Evolutionary conservation across 2,329 filamentous ascomycete genomes (phyloP).

Genomic region (Colletotrichum eleusines): DNA sequence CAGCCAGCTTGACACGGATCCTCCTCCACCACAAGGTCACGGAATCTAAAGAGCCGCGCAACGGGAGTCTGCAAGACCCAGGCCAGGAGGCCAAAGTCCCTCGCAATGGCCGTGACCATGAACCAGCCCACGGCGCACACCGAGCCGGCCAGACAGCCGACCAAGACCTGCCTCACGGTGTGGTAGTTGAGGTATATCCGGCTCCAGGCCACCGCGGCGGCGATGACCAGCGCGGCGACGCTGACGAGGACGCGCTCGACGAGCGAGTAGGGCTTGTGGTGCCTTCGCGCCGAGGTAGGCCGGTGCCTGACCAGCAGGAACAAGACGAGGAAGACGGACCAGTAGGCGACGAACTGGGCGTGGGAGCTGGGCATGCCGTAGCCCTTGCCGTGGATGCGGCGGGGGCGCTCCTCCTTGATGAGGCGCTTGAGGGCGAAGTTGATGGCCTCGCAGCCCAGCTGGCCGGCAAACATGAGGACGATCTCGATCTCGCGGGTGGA

Average conservation of each 20-base stretch:
- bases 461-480: conserved; percentile 88
- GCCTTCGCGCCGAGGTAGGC: conserved; percentile 22
- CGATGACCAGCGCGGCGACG: conserved; percentile 69
- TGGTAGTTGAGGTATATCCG: conserved; percentile 95
- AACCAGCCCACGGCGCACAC: conserved; percentile 86
- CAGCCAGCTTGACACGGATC: conserved; percentile 92
- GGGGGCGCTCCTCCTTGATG: conserved; percentile 92
- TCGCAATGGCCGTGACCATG: conserved; percentile 72
- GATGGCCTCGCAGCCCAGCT: conserved; percentile 89
- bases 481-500: conserved; percentile 92
- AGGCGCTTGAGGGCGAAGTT: conserved; percentile 92
- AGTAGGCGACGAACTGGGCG: conserved; percentile 94
- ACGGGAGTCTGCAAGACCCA: conserved; percentile 78
- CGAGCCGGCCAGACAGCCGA: conserved; percentile 78
- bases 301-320: conserved; percentile 87
- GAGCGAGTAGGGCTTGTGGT: conserved; percentile 66
- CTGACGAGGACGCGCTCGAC: conserved; percentile 68
- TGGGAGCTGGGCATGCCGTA: conserved; percentile 98
- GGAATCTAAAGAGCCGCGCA: conserved; percentile 75
- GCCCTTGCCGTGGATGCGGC: conserved; percentile 87
- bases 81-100: conserved; percentile 76
- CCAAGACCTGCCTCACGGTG: conserved; percentile 87
- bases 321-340: conserved; percentile 84
- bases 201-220: conserved; percentile 80
- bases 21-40: conserved; percentile 89